Evolutionary conservation across 2,329 filamentous ascomycete genomes (phyloP).

Genomic region (Aureobasidium lini): DNA sequence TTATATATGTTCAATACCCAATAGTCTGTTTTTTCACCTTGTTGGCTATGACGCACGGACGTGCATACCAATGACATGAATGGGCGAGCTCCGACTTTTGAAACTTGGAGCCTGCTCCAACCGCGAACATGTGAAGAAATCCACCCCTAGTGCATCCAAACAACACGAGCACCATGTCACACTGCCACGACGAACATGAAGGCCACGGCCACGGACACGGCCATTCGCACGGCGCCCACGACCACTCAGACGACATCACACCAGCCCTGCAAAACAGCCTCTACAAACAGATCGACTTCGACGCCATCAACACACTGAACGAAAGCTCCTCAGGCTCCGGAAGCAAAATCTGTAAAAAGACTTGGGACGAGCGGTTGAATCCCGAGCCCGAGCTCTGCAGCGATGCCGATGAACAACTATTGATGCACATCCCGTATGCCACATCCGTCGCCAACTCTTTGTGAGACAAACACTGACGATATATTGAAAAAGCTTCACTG

Average conservation of each 20-base stretch:
- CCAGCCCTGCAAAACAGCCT: constrained; percentile 85
- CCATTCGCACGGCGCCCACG: constrained; percentile 57
- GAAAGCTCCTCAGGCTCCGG: constrained; percentile 64
- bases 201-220: constrained; percentile 36
- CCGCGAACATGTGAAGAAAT: neutral
- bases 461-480: neutral
- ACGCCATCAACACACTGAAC: constrained; percentile 76
- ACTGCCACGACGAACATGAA: constrained; percentile 42
- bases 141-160: neutral
- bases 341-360: constrained; percentile 73
- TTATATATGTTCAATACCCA: constrained; percentile 10
- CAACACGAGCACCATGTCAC: constrained; percentile 28
- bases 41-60: constrained; percentile 1
- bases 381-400: constrained; percentile 69
- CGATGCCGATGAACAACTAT: constrained; percentile 85
- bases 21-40: neutral
- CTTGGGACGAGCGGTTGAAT: constrained; percentile 74
- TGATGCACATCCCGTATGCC: constrained; percentile 76
- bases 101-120: neutral
- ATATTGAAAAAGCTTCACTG: constrained; percentile 62
- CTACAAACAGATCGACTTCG: constrained; percentile 88
- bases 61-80: constrained; percentile 2
- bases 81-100: neutral
- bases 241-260: constrained; percentile 86
- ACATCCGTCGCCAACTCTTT: neutral